A percentile compares a stretch with the other conserved stretches of the same genome.
These are phyloP conservation scores for Thalassia testudinum DNA, from an alignment of 116 monocot genomes.

Conservation along the genomic window DNA sequence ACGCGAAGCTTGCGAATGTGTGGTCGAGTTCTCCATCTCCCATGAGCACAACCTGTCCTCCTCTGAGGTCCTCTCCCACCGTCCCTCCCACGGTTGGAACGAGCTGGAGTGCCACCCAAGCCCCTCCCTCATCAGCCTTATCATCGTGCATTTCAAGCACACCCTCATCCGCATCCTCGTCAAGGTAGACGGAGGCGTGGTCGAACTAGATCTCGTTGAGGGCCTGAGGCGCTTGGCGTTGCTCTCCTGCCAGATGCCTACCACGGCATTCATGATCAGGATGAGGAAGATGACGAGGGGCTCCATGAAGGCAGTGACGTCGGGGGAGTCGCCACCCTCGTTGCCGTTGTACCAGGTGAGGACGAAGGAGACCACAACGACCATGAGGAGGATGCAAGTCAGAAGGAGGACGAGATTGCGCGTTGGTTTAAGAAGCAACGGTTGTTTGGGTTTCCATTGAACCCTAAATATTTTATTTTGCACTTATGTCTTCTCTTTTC, in stretches of 20 bases:
- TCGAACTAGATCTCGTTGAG: constrained; percentile 96
- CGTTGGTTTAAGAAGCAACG: constrained; percentile 62
- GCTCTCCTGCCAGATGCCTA: constrained; percentile 96
- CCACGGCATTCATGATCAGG: constrained; percentile 76
- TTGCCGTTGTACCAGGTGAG: constrained; percentile 78
- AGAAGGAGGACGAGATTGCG: constrained; percentile 84
- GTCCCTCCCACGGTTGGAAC: constrained; percentile 50
- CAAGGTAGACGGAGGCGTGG: constrained; percentile 62
- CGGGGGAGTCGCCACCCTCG: constrained; percentile 82
- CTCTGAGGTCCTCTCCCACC: constrained; percentile 30
- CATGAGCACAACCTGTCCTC: constrained; percentile 32
- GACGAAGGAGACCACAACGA: constrained; percentile 82
- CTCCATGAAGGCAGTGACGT: constrained; percentile 86
- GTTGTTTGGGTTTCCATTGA: constrained; percentile 75
- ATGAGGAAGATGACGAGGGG: constrained; percentile 92
- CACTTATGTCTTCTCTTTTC: too few species aligned
- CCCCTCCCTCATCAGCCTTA: constrained; percentile 62
- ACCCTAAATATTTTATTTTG: too few species aligned
- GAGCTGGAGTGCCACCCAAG: constrained; percentile 86
- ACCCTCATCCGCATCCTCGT: constrained; percentile 88
- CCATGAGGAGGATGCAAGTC: constrained; percentile 76
- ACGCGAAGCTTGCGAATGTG: constrained; percentile 39
- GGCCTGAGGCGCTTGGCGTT: constrained; percentile 93
- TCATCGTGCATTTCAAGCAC: constrained; percentile 92
- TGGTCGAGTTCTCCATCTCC: constrained; percentile 40